phyloP scores from a whole-genome alignment of 257 asterid genomes.

The Oldenlandia corymbosa region DNA sequence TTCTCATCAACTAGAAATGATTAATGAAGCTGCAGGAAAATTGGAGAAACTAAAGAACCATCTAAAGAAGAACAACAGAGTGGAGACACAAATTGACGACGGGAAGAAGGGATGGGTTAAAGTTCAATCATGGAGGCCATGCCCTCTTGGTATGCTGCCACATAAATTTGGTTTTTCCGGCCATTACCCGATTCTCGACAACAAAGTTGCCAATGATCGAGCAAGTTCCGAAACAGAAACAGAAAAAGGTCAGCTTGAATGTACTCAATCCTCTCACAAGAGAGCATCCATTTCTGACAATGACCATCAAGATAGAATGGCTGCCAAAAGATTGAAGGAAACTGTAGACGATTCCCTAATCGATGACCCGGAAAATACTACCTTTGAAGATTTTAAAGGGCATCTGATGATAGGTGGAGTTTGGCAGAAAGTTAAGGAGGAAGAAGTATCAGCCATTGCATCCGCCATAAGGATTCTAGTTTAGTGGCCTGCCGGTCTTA shows the following conservation, averaged over 20 bases:
- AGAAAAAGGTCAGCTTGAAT: conserved; percentile 16
- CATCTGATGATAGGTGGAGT: conserved; percentile 60
- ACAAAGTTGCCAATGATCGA: conserved; percentile 14
- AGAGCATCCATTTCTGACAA: conserved; percentile 41
- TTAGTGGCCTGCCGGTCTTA: background rate
- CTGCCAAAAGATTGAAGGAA: conserved; percentile 28
- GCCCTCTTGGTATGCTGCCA: conserved; percentile 88
- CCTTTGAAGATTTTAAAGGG: conserved; percentile 34
- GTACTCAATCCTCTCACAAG: conserved; percentile 28
- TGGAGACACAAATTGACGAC: conserved; percentile 9
- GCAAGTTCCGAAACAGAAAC: conserved; percentile 22
- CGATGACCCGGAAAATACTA: conserved; percentile 5
- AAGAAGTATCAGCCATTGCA: conserved; percentile 48
- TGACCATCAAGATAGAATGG: conserved; percentile 24
- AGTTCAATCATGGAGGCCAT: conserved; percentile 56
- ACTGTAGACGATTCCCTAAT: conserved; percentile 18
- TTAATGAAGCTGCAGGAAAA: conserved; percentile 46
- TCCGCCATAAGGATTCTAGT: conserved; percentile 43
- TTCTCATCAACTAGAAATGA: conserved; percentile 38
- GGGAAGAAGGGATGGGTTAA: conserved; percentile 40
- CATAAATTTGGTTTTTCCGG: conserved; percentile 56
- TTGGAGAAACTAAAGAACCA: conserved; percentile 15
- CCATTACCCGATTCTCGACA: conserved; percentile 45
- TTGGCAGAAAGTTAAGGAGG: conserved; percentile 50
- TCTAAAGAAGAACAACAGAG: conserved; percentile 23